Evolutionary conservation across 2,329 filamentous ascomycete genomes (phyloP), one percentile per base, ranked within the genome.

Genomic region (Fusarium algeriense): DNA sequence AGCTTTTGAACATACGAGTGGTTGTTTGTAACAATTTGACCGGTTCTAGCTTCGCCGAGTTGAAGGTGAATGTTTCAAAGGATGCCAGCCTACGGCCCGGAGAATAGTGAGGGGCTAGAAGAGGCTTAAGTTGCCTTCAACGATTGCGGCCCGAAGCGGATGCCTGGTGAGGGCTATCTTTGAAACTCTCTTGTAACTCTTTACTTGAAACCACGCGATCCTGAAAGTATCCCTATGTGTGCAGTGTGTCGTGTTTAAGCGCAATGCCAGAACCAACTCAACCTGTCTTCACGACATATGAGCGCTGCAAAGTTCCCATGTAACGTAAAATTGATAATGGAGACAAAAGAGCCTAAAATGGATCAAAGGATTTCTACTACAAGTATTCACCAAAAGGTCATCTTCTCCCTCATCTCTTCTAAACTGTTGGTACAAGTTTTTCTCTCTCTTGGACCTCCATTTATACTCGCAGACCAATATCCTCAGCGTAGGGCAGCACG

Each of bases 381-480:
- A 81, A 80, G 81, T 83, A 82, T 83, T 83, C 80, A 84, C 81
- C 83, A 80, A 80, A 76, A 80, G 78, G 76, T 80, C 76, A 73
- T 76, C 71, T 71, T 71, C 58, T 71, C 77, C 78, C 74, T 77
- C 78, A 73, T 76, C 75, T 74, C 74, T 74, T 81, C 81, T 82
- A 81, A 77, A 80, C 78, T 84, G 80, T 83, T 84, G 81, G 75
- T 83, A 83, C 82, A 84, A 78, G 78, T 75, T 80, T 77, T 80
- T 77, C 66, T 75, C 74, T 75, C 75, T 69, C 70, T 73, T 74
- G 69, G 71, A 75, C 67, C 69, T 65, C 75, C 65, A 73, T 89
- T 89, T 97, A 99, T 89, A 97, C 94, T 82, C 91, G 93, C 80
- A 99, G 89, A 77, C 95, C 97, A 81, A 99, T 87, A 81, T 99